A percentile compares a stretch with the other conserved stretches of the same genome.
phyloP scores from a whole-genome alignment of 805 yeast species.

The Saccharomycopsis vini region DNA sequence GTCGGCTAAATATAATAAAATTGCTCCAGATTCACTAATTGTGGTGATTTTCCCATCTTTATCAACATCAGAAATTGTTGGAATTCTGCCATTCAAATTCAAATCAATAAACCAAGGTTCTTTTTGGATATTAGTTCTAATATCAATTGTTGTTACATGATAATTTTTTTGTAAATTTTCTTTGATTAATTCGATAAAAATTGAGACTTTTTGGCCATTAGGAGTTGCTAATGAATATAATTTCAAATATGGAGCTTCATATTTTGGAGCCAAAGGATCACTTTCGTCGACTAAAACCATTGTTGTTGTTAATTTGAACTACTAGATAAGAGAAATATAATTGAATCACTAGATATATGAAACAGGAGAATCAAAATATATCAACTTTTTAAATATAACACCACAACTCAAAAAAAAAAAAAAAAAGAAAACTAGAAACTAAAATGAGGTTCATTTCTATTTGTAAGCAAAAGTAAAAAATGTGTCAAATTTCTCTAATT shows the following conservation, averaged over 20 bases:
- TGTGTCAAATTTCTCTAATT: no score
- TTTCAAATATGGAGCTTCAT: slow-evolving; percentile 24
- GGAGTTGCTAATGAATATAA: slow-evolving; percentile 37
- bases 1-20: slow-evolving; percentile 49
- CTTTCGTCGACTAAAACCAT: slow-evolving; percentile 11
- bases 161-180: slow-evolving; percentile 20
- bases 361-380: no score
- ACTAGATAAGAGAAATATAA: no score
- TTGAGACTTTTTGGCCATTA: slow-evolving; percentile 33
- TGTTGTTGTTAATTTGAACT: no score
- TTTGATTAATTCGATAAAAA: slow-evolving; percentile 28
- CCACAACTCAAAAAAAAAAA: no score
- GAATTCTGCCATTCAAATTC: slow-evolving; percentile 59
- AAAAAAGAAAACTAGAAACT: no score
- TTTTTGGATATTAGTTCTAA: slow-evolving; percentile 38
- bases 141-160: slow-evolving; percentile 32
- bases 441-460: no score
- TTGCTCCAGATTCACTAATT: slow-evolving; percentile 54
- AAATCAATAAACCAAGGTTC: slow-evolving; percentile 47
- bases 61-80: slow-evolving; percentile 37
- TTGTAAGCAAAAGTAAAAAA: no score
- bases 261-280: slow-evolving; percentile 5
- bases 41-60: slow-evolving; percentile 34
- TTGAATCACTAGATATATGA: no score
- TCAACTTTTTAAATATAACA: no score